These are phyloP conservation scores for Pleurotus platypus DNA, from an alignment of 768 basidiomycete genomes.

Conservation along the genomic window DNA sequence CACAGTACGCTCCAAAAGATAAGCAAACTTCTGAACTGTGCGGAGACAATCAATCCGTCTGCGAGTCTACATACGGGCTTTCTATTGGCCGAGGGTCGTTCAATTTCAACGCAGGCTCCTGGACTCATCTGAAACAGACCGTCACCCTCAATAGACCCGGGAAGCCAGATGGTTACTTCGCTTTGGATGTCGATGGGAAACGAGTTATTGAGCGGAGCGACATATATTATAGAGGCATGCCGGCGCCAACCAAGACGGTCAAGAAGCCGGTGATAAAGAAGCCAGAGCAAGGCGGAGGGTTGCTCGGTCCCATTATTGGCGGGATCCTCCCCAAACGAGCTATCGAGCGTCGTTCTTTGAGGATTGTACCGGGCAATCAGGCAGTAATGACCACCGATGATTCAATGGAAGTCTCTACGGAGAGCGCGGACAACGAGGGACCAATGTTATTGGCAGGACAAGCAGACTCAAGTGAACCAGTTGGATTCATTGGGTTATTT, in stretches of 20 bases:
- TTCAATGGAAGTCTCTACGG: neutral
- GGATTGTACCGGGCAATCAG: too few relatives aligned
- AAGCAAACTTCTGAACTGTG: conserved; percentile 63
- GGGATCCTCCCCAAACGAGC: neutral
- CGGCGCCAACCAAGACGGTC: conserved; percentile 7
- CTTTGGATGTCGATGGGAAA: conserved; percentile 59
- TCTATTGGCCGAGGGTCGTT: conserved; percentile 76
- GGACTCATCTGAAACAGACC: conserved; percentile 72
- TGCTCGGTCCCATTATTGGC: neutral
- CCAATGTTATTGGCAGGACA: conserved; percentile 9
- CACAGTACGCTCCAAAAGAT: conserved; percentile 72
- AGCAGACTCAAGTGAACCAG: conserved; percentile 16
- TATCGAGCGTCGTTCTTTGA: neutral
- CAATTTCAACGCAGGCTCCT: conserved; percentile 53
- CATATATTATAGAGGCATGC: conserved; percentile 55
- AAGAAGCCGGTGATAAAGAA: conserved; percentile 2
- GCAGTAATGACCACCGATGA: neutral
- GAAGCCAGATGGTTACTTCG: conserved; percentile 59
- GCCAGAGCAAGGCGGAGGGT: neutral
- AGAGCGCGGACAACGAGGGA: conserved; percentile 4
- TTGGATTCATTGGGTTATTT: conserved; percentile 57
- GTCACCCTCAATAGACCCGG: conserved; percentile 76
- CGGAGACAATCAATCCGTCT: conserved; percentile 53
- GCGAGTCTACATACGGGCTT: conserved; percentile 64
- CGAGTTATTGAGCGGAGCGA: conserved; percentile 50